Conservation (phyloP, 148 eudicot species). For the Arctostaphylos glauca region DNA sequence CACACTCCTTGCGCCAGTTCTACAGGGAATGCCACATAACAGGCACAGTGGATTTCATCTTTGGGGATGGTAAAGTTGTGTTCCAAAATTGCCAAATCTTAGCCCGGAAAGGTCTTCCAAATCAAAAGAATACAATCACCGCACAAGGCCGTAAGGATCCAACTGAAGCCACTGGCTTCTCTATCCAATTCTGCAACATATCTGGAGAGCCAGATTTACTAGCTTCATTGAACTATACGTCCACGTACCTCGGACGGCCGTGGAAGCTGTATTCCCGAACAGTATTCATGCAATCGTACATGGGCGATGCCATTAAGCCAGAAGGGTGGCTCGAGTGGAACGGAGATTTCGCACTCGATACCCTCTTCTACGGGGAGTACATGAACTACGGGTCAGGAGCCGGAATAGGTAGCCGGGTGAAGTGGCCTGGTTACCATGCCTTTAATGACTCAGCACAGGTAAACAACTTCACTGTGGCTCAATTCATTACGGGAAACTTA, state of each 20-base stretch:
- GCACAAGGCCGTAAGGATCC: conserved; percentile 82
- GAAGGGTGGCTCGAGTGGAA: conserved; percentile 94
- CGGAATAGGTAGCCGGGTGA: conserved; percentile 43
- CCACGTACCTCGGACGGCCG: conserved; percentile 77
- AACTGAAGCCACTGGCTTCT: conserved; percentile 59
- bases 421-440: conserved; percentile 69
- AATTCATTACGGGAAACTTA: conserved; percentile 60
- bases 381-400: conserved; percentile 75
- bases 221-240: conserved; percentile 23
- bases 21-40: conserved; percentile 76
- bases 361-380: conserved; percentile 69
- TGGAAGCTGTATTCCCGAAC: conserved; percentile 80
- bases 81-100: conserved; percentile 72
- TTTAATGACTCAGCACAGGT: conserved; percentile 57
- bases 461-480: conserved; percentile 54
- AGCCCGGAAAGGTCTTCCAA: conserved; percentile 61
- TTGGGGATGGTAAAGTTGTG: conserved; percentile 65
- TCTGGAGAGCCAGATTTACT: conserved; percentile 49
- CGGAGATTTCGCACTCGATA: conserved; percentile 51
- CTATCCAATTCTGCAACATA: conserved; percentile 70
- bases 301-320: conserved; percentile 47
- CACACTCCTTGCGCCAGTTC: conserved; percentile 77
- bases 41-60: conserved; percentile 84
- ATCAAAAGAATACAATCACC: conserved; percentile 84
- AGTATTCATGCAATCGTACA: conserved; percentile 65